A percentile compares a stretch with the other conserved stretches of the same genome.
phyloP scores from a whole-genome alignment of 352 stramenopile genomes.

The Globisporangium yorkense region DNA sequence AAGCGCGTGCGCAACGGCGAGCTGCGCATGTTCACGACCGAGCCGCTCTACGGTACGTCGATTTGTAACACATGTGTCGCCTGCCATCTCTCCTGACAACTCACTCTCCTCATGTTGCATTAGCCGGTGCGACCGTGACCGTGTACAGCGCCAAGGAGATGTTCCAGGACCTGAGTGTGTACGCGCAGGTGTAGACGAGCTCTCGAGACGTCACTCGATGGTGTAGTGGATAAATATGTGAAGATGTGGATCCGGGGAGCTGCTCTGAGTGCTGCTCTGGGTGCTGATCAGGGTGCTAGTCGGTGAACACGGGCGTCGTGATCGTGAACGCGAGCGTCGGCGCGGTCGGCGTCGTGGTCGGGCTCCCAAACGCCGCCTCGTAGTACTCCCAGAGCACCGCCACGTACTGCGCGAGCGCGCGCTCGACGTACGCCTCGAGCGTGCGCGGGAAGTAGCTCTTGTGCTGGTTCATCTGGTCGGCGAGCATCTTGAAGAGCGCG shows the following conservation, averaged over 20 bases:
- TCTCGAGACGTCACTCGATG: neutral
- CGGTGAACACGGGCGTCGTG: conserved; percentile 56
- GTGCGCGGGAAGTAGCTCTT: conserved; percentile 49
- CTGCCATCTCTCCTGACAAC: too few relatives aligned
- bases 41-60: conserved; percentile 52
- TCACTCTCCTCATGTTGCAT: conserved; percentile 8
- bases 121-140: conserved; percentile 59
- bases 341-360: conserved; percentile 36
- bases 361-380: conserved; percentile 53
- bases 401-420: conserved; percentile 68
- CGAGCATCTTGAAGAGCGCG: conserved; percentile 83
- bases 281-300: conserved; percentile 18
- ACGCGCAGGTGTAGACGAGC: conserved; percentile 41
- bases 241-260: neutral
- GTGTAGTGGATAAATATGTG: neutral
- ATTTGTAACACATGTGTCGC: too few relatives aligned
- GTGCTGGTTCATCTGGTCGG: conserved; percentile 52
- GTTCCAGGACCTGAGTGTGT: conserved; percentile 71
- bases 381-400: conserved; percentile 83
- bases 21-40: conserved; percentile 64
- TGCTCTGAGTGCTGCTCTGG: neutral
- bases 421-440: conserved; percentile 71
- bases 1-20: conserved; percentile 66
- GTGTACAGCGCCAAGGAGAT: conserved; percentile 73
- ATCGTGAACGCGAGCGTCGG: conserved; percentile 83